phyloP scores from a whole-genome alignment of 225 moss, liverwort and hornwort species.

The Ulota crispa region DNA sequence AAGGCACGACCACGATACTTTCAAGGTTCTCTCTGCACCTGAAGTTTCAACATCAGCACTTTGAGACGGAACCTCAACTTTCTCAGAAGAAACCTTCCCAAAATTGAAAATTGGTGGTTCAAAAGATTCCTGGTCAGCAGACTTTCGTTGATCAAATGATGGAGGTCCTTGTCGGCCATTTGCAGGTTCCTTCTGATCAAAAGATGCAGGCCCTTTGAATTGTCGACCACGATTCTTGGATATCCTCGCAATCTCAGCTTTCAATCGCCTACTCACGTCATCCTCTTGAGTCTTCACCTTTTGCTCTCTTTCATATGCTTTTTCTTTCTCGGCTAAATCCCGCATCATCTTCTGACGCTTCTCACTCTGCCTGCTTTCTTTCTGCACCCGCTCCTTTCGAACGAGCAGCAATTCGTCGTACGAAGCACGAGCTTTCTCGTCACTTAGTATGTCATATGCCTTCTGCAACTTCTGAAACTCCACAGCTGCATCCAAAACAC shows the following conservation, averaged over 20 bases:
- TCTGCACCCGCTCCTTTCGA: conserved; percentile 61
- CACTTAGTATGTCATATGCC: conserved; percentile 75
- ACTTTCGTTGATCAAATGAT: neutral
- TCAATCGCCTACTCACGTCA: conserved; percentile 55
- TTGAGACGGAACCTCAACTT: conserved; percentile 17
- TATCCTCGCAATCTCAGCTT: conserved; percentile 77
- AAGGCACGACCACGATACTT: conserved; percentile 72
- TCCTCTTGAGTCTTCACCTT: conserved; percentile 64
- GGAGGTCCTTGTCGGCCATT: conserved; percentile 1
- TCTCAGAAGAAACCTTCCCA: conserved; percentile 8
- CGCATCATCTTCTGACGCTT: conserved; percentile 92
- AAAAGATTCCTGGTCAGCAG: neutral
- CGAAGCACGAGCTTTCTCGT: conserved; percentile 76
- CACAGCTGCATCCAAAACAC: conserved; percentile 45
- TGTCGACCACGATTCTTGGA: conserved; percentile 48
- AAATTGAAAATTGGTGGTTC: conserved; percentile 1
- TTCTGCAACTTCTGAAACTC: conserved; percentile 88
- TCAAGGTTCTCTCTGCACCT: conserved; percentile 58
- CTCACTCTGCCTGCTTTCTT: conserved; percentile 59
- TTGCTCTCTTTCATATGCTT: conserved; percentile 52
- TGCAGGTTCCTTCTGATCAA: conserved; percentile 6
- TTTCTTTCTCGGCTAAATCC: conserved; percentile 71
- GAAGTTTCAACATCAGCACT: conserved; percentile 30
- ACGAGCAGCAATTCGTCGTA: conserved; percentile 76
- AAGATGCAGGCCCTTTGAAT: conserved; percentile 7